A percentile compares a stretch with the other conserved stretches of the same genome.
phyloP scores from a whole-genome alignment of 306 rosid genomes.

The Cucurbita pepo region DNA sequence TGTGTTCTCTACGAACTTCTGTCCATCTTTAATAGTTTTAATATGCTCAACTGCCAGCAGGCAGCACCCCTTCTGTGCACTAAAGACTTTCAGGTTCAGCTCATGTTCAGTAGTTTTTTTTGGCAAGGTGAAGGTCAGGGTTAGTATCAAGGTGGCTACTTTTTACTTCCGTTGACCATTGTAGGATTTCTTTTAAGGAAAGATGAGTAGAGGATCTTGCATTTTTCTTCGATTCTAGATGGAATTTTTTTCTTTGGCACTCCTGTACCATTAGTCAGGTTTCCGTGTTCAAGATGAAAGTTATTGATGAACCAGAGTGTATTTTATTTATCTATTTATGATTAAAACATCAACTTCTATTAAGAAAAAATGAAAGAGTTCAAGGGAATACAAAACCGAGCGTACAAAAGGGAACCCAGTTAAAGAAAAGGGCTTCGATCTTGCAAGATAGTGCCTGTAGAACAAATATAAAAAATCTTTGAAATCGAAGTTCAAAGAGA shows the following conservation, averaged over 20 bases:
- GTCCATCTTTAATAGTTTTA: background rate
- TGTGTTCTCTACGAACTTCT: background rate
- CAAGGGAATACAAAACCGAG: no score
- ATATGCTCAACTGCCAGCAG: background rate
- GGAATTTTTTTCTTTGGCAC: background rate
- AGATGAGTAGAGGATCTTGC: background rate
- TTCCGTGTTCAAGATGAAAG: background rate
- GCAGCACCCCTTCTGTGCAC: background rate
- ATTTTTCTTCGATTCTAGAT: background rate
- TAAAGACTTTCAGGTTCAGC: background rate
- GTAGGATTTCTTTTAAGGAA: background rate
- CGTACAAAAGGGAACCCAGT: no score
- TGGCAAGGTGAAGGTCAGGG: background rate
- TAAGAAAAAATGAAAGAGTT: no score
- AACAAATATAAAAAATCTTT: no score
- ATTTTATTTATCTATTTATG: background rate
- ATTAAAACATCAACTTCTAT: background rate
- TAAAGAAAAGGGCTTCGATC: no score
- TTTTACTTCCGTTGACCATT: background rate
- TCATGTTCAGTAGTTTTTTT: background rate
- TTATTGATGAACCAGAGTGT: background rate
- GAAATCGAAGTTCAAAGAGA: no score
- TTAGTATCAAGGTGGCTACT: background rate
- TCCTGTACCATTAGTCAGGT: background rate
- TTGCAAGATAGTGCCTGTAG: no score